Conservation (phyloP, 495 filamentous ascomycete genomes). For the Lepidopterella palustris region DNA sequence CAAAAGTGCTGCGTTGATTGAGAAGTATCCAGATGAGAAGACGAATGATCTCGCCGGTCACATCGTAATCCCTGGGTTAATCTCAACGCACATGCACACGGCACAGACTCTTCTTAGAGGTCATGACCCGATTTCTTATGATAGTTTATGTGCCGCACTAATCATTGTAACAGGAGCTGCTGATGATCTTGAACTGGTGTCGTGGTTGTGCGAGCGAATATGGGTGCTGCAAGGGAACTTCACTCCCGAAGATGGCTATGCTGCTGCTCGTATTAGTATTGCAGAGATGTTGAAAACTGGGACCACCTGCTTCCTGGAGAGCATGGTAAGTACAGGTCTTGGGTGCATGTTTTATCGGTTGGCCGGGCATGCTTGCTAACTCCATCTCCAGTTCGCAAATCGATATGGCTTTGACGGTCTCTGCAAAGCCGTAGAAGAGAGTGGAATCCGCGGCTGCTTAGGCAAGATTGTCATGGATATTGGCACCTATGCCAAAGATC, state of each 20-base stretch:
- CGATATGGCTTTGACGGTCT: constrained; percentile 25
- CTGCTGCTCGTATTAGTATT: constrained; percentile 17
- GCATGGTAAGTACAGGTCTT: constrained; percentile 10
- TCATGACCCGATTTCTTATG: not conserved
- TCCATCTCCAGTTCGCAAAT: constrained; percentile 22
- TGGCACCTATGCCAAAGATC: constrained; percentile 41
- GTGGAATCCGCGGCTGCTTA: constrained; percentile 18
- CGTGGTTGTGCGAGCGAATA: constrained; percentile 22
- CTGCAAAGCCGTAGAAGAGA: constrained; percentile 13
- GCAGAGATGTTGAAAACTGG: constrained; percentile 20
- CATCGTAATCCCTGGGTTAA: constrained; percentile 17
- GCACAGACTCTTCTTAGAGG: constrained; percentile 14
- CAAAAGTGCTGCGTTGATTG: constrained; percentile 22
- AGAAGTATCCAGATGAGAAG: constrained; percentile 12
- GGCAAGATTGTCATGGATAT: constrained; percentile 26
- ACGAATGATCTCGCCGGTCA: constrained; percentile 5
- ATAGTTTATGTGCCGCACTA: not conserved
- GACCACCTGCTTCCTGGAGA: constrained; percentile 22
- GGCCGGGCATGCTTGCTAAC: constrained; percentile 14
- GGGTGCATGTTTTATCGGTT: not conserved
- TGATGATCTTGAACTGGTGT: constrained; percentile 21
- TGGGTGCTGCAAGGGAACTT: constrained; percentile 24
- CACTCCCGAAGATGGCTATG: constrained; percentile 23
- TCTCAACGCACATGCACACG: constrained; percentile 21
- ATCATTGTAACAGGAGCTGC: constrained; percentile 7